Evolutionary conservation across 208 protist genomes (phyloP), one percentile per base, ranked within the genome.

Genomic region (Crithidia expoeki): DNA sequence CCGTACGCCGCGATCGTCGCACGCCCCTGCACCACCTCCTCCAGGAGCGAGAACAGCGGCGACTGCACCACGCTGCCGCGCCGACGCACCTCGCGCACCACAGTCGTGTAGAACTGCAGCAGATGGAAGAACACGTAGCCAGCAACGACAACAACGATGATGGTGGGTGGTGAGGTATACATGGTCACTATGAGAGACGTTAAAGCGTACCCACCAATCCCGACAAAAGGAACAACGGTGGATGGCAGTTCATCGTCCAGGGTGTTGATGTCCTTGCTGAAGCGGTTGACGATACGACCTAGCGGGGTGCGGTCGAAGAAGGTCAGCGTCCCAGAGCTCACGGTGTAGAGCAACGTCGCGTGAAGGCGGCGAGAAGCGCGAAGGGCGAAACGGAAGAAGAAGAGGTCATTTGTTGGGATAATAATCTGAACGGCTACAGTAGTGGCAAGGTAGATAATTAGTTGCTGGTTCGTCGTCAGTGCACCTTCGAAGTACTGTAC

Each of bases 241-340:
- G 32, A 97, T 72, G 38, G 57, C 33, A 96, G 47, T 11, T 80
- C 64, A 27, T 71, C 59, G 74, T 98, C 95, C 27, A 98, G 60
- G 11, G 52, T 78, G 44, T 75, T 73, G 14, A 97, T 85, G 60
- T 99, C 98, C 46, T 92, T 93, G 19, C 81, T 89, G 76, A 99
- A 99, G 21, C 98, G 86, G 67, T 98, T 98, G 11, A 99, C 36
- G 21, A 99, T 87, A 23, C 97, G 87, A 5, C 98, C 98, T 2
- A 93, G 19, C 0, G 97, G 97, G 2, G 93, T 99, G 1, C 80
- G 89, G 72, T 99, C 96, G 80, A 98, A 99, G 75, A 98, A 99
- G 11, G 62, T 58, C 76, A 97, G 85, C 11, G 79, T 85, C n/a
- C 76, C 85, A 0, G 57, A 52, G 0, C 76, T 50, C 7, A 97